phyloP scores from a whole-genome alignment of 371 early-diverging fungal species.

The Mortierella sp. region DNA sequence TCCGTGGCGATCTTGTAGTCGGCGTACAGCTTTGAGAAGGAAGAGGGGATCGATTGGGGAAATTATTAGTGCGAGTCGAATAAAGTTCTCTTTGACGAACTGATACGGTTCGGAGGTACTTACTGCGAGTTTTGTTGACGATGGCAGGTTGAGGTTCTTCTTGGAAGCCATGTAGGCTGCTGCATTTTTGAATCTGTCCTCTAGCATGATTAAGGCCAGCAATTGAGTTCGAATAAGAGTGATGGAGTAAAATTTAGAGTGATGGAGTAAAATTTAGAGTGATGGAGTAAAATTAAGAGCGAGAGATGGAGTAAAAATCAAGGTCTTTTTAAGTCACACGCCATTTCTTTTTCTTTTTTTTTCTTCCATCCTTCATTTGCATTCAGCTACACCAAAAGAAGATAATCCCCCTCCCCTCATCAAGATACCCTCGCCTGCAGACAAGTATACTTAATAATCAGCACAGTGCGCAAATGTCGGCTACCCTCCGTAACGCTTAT shows the following conservation, averaged over 20 bases:
- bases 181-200: constrained; percentile 55
- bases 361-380: neutral
- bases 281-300: neutral
- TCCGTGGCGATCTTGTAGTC: constrained; percentile 55
- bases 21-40: constrained; percentile 38
- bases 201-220: constrained; percentile 12
- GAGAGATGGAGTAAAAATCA: too few species aligned
- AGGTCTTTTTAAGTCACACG: neutral
- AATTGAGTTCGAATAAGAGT: neutral
- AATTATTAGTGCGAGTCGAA: neutral
- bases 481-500: constrained; percentile 65
- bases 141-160: constrained; percentile 35
- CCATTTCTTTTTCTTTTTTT: neutral
- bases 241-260: neutral
- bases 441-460: neutral
- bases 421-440: neutral
- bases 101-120: neutral
- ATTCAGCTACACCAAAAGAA: neutral
- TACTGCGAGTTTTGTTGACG: constrained; percentile 45
- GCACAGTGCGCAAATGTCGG: constrained; percentile 6
- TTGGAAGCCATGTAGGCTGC: constrained; percentile 39
- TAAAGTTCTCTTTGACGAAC: neutral
- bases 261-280: neutral
- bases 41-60: neutral
- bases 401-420: too few species aligned